Evolutionary conservation across 1,284 basidiomycete genomes (phyloP), one percentile per base, ranked within the genome.

Genomic region (Hypsizygus ulmarius): DNA sequence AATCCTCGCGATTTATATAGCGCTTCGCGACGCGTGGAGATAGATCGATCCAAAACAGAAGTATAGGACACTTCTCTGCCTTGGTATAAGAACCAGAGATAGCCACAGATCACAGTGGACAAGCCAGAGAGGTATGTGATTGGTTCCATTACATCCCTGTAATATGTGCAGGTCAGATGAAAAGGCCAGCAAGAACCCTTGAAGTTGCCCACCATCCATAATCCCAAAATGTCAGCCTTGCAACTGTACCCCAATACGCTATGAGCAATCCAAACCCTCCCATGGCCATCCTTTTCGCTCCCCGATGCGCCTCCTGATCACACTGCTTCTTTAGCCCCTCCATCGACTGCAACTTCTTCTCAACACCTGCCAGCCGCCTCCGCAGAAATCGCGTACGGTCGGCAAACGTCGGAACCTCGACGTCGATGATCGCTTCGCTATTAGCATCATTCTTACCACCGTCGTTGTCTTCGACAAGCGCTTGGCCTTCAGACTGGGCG

Each of bases 61-160:
- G 81, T 76, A 57, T 86, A 86, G 0, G 81, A 83, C 0, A 87
- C 82, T 66, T 87, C 82, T 12, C 81, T 75, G 16, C 82, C 82
- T 64, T 81, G 81, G 61, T 82, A 82, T 2, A 81, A 65, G 60
- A 81, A 81, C 79, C 78, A 82, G 3, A 81, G 66, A 57, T 83
- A 83, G 3, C 79, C 77, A 12, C 74, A 69, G 35, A 83, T 75
- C 48, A 82, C 81, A 9, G 74, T 81, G 0, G 79, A 77, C 8
- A 84, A 64, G 9, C 80, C 79, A 11, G 79, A 81, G 14, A 83
- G 66, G 59, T 84, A 82, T 3, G 80, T 85, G 39, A 84, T 75
- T 1, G 83, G 84, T 59, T 87, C 82, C 81, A 84, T 85, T 8
- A 82, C 65, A 54, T 86, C 82, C 82, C 81, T 82, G 34, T n/a